Evolutionary conservation across 225 moss, liverwort and hornwort species (phyloP).

Genomic region (Asterella californica): DNA sequence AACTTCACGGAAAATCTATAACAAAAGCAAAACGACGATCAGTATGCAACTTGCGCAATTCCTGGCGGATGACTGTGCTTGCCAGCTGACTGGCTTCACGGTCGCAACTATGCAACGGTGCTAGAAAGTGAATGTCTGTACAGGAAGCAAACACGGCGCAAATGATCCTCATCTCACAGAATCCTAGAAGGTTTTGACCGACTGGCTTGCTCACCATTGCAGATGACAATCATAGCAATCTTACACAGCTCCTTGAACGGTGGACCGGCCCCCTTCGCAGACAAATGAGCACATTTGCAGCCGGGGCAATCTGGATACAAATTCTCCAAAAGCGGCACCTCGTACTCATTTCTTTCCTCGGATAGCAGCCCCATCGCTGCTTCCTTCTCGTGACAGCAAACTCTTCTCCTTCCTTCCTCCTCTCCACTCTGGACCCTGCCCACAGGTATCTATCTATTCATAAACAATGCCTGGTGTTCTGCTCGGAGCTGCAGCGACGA

Average conservation of each 20-base stretch:
- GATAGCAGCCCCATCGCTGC: neutral
- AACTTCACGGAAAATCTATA: neutral
- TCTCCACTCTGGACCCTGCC: neutral
- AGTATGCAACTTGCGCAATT: too few species aligned
- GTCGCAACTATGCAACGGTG: neutral
- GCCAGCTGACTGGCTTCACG: neutral
- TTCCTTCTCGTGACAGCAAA: neutral
- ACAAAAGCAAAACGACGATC: neutral
- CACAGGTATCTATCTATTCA: neutral
- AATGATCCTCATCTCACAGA: neutral
- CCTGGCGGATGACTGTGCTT: neutral
- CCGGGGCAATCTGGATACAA: conserved; percentile 59
- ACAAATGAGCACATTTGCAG: conserved; percentile 54
- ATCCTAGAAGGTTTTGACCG: neutral
- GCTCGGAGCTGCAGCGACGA: too few species aligned
- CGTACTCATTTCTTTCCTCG: conserved; percentile 17
- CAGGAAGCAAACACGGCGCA: neutral
- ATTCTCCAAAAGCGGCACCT: conserved; percentile 51
- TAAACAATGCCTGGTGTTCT: too few species aligned
- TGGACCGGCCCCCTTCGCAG: conserved; percentile 42
- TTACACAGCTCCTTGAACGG: conserved; percentile 41
- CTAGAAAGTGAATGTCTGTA: conserved; percentile 1
- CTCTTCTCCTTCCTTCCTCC: neutral
- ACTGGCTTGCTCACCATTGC: conserved; percentile 37
- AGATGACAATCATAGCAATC: conserved; percentile 51